Conservation (phyloP, 805 yeast species). For the Candida parachauliodes region DNA sequence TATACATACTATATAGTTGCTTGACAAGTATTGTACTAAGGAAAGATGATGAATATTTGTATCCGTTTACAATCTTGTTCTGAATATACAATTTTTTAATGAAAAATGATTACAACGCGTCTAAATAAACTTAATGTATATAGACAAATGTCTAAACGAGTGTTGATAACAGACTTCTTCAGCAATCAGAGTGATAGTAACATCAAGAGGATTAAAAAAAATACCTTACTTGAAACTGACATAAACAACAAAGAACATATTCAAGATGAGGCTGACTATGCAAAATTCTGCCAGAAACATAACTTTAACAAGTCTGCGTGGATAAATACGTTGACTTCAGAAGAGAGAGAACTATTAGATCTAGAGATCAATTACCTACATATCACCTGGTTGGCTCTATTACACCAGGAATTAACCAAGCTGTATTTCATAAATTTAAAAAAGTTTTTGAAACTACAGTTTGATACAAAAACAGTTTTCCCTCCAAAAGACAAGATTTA, state of each 20-base stretch:
- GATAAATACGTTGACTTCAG: constrained; percentile 45
- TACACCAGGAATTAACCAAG: constrained; percentile 71
- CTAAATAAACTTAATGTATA: too few relatives aligned
- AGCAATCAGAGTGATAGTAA: constrained; percentile 1
- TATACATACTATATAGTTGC: constrained; percentile 39
- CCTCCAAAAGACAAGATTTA: constrained; percentile 79
- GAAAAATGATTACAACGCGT: constrained; percentile 1
- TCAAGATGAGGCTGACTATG: constrained; percentile 9
- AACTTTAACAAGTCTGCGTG: constrained; percentile 51
- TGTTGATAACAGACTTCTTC: constrained; percentile 11
- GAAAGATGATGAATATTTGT: constrained; percentile 51
- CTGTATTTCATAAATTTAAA: constrained; percentile 81
- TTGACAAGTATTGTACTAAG: constrained; percentile 42
- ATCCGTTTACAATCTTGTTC: constrained; percentile 27
- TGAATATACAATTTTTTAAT: constrained; percentile 12
- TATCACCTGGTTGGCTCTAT: constrained; percentile 69
- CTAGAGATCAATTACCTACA: constrained; percentile 72
- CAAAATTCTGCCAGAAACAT: constrained; percentile 13
- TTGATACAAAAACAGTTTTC: constrained; percentile 49
- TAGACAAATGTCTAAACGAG: constrained; percentile 7
- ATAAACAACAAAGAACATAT: background rate
- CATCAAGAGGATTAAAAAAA: constrained; percentile 4
- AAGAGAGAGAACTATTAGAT: constrained; percentile 48
- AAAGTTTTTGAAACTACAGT: constrained; percentile 50
- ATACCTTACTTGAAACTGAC: background rate